Base-by-base conservation (phyloP, 768 basidiomycete species). In the Boletus reticulatus region DNA sequence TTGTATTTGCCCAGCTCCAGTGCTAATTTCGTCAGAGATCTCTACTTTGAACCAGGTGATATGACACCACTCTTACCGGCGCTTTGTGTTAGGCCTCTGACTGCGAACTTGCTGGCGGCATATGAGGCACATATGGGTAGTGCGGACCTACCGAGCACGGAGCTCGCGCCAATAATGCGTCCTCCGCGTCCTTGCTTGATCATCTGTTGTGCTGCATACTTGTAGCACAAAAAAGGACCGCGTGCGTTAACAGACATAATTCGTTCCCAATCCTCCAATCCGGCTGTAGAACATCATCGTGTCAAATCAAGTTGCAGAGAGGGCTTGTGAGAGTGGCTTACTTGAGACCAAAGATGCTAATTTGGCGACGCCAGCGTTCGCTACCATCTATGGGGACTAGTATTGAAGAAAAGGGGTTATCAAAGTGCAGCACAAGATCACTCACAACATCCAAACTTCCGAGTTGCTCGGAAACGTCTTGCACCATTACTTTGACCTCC, bases 131-230 rank as follows among this genome's bases (percentile, higher is more conserved):
- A 5, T 12, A 55, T 37, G 4, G 51, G 43, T 13, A 14, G 4
- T 31, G 48, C 58, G 3, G 27, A 13, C 17, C 43, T 55, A 4
- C 57, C 57, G 2, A 7, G 3, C 1, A 46, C 6, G 4, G 64
- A 66, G 14, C 49, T 49, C 0, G 62, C 56, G 2, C 85, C 79
- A 19, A 85, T 76, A 55, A 87, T 82, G n/a, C 79, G 72, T 0
- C 84, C 81, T 11, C 81, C 78, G 12, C 67, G 70, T 0, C 77
- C 74, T 68, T 80, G 80, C 5, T 64, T 52, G 14, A 84, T 75
- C 87, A 87, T 88, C 61, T 81, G 78, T 55, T 72, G 72, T 14
- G 81, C 84, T 2, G 84, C 85, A 56, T 84, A 76, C 52, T 84
- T 82, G 49, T 85, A 87, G 64, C 83, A 85, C 52, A 82, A 75